Evolutionary conservation across 176 grass and related monocot species (phyloP), one percentile per base, ranked within the genome.

Genomic region (Triticum urartu): DNA sequence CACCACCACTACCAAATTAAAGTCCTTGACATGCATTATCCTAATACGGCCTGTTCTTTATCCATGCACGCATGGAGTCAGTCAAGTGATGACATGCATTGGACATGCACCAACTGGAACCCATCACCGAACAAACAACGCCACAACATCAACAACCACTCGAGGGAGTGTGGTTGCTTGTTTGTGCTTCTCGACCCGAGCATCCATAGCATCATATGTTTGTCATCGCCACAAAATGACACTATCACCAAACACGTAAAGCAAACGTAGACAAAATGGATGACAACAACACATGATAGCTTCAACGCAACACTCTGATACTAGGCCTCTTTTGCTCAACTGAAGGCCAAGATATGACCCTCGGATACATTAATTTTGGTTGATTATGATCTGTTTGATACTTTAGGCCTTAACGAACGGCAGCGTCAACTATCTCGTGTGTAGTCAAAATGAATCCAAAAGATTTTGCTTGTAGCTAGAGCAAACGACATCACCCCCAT

Each of bases 1-100:
- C 81, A 91, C 69, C 82, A 72, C 60, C 85, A 33, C 89, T 79
- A 35, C 66, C 85, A 80, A 91, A 78, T 88, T 63, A 25, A 64
- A 64, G 68, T 72, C 1, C 36, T 42, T 12, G 22, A 65, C 38
- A 54, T 18, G 50, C 50, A 54, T 54, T 54, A 54, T 54, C 15
- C 14, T 54, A 54, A 54, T 18, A 54, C 5, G 50, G 2, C 50
- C 0, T 54, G 15, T 54, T 54, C 15, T 54, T 15, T 54, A 2
- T 54, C 50, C 13, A 54, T 15, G 50, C 50, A 0, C 15, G 5
- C 1, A 5, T 54, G 50, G 50, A 54, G 50, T 18, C 50, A 5
- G 50, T 18, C 50, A 54, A 17, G 50, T 54, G 50, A 54, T 54
- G 50, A 54, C 50, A 54, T 1, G 50, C 50, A 54, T 18, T 15